Evolutionary conservation across 805 yeast genomes (phyloP).

Genomic region (Kazachstania bromeliacearum): DNA sequence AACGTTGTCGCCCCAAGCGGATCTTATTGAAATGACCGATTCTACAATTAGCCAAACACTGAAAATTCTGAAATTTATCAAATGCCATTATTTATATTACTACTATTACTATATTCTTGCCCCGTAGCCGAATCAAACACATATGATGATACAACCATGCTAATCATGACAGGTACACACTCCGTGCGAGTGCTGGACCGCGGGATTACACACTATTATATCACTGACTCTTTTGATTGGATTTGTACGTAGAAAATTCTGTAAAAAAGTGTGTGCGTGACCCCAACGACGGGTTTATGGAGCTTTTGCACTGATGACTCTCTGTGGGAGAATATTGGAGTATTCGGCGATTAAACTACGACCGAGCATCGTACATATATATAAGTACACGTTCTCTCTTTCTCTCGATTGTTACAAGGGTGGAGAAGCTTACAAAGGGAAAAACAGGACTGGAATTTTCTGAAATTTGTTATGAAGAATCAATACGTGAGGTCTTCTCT

Average conservation of each 20-base stretch:
- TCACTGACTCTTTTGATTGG: not conserved
- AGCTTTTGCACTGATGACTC: no score
- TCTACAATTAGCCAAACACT: conserved; percentile 31
- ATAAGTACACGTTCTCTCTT: no score
- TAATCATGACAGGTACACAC: conserved; percentile 2
- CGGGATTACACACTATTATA: not conserved
- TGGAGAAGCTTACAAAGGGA: no score
- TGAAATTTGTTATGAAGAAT: no score
- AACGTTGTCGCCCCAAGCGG: conserved; percentile 36
- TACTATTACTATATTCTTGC: conserved; percentile 4
- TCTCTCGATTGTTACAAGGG: no score
- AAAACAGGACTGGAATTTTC: no score
- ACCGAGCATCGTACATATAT: no score
- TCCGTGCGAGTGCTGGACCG: not conserved
- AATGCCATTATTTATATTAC: not conserved
- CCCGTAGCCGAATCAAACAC: not conserved
- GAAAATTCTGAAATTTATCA: conserved; percentile 28
- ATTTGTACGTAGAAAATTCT: not conserved
- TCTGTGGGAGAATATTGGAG: no score
- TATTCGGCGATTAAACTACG: no score
- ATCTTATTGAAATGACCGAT: conserved; percentile 27
- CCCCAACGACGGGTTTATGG: no score
- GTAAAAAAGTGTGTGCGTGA: no score
- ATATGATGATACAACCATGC: conserved; percentile 4
- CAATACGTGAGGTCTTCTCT: no score